These are phyloP conservation scores for Zizania palustris DNA, from an alignment of 202 grass and related monocot species.

Conservation along the genomic window DNA sequence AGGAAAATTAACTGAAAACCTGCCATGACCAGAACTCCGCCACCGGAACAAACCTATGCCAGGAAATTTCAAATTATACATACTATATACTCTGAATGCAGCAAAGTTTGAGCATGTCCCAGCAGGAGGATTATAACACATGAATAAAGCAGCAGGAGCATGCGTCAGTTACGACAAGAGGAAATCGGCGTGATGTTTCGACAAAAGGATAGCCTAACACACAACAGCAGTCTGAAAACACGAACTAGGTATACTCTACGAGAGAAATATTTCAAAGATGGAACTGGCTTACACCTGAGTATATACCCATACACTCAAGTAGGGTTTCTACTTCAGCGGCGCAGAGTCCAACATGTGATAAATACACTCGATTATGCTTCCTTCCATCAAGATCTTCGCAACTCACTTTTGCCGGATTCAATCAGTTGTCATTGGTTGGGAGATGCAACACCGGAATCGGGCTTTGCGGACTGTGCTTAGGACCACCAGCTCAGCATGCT, in stretches of 20 bases:
- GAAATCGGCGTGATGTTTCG: conserved; percentile 37
- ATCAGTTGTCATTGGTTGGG: conserved; percentile 78
- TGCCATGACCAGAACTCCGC: conserved; percentile 10
- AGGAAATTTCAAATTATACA: conserved; percentile 45
- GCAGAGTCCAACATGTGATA: conserved; percentile 45
- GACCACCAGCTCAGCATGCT: conserved; percentile 75
- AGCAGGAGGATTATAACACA: conserved; percentile 41
- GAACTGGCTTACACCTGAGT: conserved; percentile 43
- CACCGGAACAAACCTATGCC: conserved; percentile 11
- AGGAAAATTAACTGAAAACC: background rate
- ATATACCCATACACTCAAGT: conserved; percentile 48
- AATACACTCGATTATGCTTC: conserved; percentile 47
- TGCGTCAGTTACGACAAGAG: conserved; percentile 37
- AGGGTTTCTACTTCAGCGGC: conserved; percentile 45
- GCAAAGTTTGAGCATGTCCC: conserved; percentile 42
- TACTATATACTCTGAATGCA: conserved; percentile 46
- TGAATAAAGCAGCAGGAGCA: conserved; percentile 30
- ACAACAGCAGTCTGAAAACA: conserved; percentile 38
- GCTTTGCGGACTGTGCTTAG: conserved; percentile 73
- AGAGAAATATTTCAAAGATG: conserved; percentile 34
- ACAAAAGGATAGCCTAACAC: conserved; percentile 37
- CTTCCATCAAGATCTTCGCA: conserved; percentile 22
- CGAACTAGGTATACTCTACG: conserved; percentile 43
- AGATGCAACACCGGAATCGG: conserved; percentile 78
- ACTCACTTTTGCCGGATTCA: conserved; percentile 44